Conservation (phyloP, 495 filamentous ascomycete genomes). For the Immersiella caudata region DNA sequence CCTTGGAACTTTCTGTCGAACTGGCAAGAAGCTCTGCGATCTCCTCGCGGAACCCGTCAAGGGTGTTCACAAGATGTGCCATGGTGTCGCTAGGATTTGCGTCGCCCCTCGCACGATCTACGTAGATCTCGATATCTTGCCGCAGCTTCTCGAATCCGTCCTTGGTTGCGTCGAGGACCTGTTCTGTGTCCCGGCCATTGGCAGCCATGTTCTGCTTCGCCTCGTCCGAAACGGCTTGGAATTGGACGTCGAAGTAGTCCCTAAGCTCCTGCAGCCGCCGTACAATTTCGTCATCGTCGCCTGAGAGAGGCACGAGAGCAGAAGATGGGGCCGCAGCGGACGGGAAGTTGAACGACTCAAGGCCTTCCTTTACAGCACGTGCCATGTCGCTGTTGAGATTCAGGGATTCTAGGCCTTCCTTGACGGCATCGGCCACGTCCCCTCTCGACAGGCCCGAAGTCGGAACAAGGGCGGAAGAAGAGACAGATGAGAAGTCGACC, state of each 20-base stretch:
- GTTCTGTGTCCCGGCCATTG: constrained; percentile 75
- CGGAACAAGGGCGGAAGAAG: constrained; percentile 12
- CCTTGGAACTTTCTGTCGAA: constrained; percentile 52
- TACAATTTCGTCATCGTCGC: constrained; percentile 63
- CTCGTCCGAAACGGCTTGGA: constrained; percentile 61
- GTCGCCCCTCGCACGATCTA: constrained; percentile 66
- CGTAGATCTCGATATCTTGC: constrained; percentile 79
- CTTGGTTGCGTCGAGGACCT: constrained; percentile 81
- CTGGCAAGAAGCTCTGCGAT: constrained; percentile 57
- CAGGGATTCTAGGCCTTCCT: constrained; percentile 28
- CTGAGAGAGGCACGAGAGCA: constrained; percentile 39
- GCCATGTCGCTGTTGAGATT: constrained; percentile 23
- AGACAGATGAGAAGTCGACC: constrained; percentile 25
- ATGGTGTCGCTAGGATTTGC: constrained; percentile 77
- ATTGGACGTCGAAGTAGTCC: constrained; percentile 69
- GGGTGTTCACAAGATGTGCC: constrained; percentile 68
- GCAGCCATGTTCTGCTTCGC: constrained; percentile 74
- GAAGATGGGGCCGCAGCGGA: constrained; percentile 18
- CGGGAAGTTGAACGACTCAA: constrained; percentile 30
- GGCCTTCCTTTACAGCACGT: constrained; percentile 29
- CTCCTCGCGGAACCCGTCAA: constrained; percentile 74
- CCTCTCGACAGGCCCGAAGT: constrained; percentile 9
- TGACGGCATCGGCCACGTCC: constrained; percentile 31
- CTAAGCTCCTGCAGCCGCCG: constrained; percentile 74
- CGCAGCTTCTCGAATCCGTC: constrained; percentile 81